These are phyloP conservation scores for Pichia sp. DNA, from an alignment of 1,139 yeast genomes.

Conservation along the genomic window DNA sequence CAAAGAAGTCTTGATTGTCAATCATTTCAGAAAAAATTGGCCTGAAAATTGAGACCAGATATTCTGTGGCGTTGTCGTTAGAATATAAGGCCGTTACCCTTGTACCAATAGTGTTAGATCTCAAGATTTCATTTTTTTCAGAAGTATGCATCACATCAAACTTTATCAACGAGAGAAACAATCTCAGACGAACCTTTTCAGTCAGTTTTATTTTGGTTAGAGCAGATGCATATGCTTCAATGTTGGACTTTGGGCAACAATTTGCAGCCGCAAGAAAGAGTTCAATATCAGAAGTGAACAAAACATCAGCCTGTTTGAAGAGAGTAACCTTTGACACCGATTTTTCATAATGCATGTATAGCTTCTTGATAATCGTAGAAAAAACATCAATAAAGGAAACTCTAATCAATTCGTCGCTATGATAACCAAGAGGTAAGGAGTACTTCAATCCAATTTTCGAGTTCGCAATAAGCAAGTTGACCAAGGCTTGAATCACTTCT, in stretches of 20 bases:
- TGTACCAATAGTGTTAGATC: constrained; percentile 81
- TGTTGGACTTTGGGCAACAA: constrained; percentile 56
- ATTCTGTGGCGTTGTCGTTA: constrained; percentile 54
- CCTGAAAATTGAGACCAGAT: constrained; percentile 44
- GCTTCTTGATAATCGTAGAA: constrained; percentile 45
- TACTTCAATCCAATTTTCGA: constrained; percentile 71
- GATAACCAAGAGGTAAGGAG: constrained; percentile 75
- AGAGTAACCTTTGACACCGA: constrained; percentile 16
- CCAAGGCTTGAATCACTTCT: constrained; percentile 59
- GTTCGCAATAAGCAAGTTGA: constrained; percentile 65
- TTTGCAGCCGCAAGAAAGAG: constrained; percentile 27
- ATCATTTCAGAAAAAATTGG: constrained; percentile 52
- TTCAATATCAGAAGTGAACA: constrained; percentile 17
- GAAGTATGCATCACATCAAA: constrained; percentile 57
- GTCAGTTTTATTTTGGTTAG: constrained; percentile 56
- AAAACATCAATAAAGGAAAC: constrained; percentile 73
- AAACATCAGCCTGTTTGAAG: constrained; percentile 8
- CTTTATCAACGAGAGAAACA: constrained; percentile 50
- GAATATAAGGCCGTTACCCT: constrained; percentile 68
- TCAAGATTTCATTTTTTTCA: constrained; percentile 62
- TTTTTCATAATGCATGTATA: constrained; percentile 12
- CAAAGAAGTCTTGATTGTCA: constrained; percentile 46
- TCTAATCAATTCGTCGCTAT: constrained; percentile 56
- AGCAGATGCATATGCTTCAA: constrained; percentile 68
- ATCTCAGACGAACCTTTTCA: constrained; percentile 43